A percentile compares a stretch with the other conserved stretches of the same genome.
Evolutionary conservation across 1,284 basidiomycete species (phyloP).

Genomic region (Malassezia globosa): DNA sequence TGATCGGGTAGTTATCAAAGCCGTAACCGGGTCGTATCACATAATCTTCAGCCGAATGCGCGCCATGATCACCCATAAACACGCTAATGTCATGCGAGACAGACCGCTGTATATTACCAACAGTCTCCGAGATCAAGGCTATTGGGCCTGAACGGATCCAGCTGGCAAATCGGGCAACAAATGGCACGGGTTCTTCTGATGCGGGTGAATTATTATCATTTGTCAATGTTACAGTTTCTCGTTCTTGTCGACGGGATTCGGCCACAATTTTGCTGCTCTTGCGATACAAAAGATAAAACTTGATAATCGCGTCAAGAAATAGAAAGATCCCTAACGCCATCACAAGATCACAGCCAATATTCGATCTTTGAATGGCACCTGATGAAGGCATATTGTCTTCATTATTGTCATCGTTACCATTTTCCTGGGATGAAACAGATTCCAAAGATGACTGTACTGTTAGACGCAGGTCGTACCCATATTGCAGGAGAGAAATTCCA

Average conservation of each 20-base stretch:
- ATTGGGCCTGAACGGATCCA: not conserved
- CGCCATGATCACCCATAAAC: not conserved
- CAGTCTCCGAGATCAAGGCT: not conserved
- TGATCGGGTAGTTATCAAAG: not conserved
- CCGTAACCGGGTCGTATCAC: slow-evolving; percentile 6
- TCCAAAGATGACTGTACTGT: not conserved
- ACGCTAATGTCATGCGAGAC: not conserved
- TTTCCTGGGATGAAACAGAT: not conserved
- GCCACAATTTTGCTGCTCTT: not conserved
- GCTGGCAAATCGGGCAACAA: not conserved
- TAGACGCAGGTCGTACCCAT: slow-evolving; percentile 29
- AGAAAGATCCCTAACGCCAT: not conserved
- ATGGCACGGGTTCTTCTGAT: not conserved
- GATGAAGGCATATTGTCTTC: not conserved
- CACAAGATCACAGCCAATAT: not conserved
- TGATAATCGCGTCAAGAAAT: not conserved
- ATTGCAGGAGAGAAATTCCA: slow-evolving; percentile 77
- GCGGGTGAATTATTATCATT: not conserved
- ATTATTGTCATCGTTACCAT: not conserved
- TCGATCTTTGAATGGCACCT: not conserved
- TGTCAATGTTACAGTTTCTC: not conserved
- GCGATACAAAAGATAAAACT: slow-evolving; percentile 3
- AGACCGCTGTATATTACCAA: not conserved
- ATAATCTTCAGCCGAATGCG: slow-evolving; percentile 8
- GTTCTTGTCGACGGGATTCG: not conserved